Evolutionary conservation across 2,329 filamentous ascomycete genomes (phyloP), one percentile per base, ranked within the genome.

Genomic region (Ophiostoma perfectum): DNA sequence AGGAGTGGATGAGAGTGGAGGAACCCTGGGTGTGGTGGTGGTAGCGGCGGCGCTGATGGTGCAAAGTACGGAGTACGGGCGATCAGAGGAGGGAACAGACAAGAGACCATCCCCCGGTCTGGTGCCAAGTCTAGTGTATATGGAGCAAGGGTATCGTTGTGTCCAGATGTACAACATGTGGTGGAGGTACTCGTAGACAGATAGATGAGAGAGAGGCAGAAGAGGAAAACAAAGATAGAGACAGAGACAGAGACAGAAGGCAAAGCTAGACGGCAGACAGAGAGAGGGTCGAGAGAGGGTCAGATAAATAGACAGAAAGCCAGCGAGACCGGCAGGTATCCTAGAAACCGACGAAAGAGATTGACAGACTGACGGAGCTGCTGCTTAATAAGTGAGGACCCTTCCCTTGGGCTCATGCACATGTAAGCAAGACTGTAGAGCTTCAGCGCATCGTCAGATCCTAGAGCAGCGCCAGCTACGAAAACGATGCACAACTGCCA

Each of bases 61-160:
- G 63, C 63, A 70, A 68, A 71, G 70, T 69, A 70, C 67, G 70
- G 55, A 71, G 70, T 69, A 70, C 67, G 70, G 55, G 70, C 70
- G 70, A 72, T 71, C 70, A 72, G 69, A 47, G 42, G 41, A 44
- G 71, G 38, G 66, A 71, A 68, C 66, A 71, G 68, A 70, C 67
- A 65, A 70, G 64, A 69, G 66, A 65, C 70, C 70, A 70, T 66
- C 62, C 68, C 71, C 71, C 67, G 68, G 69, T 67, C 71, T 71
- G 70, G 70, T 70, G 69, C 67, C 69, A 67, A 69, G 67, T 66
- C 66, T 66, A 69, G 67, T 64, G 66, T 66, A 52, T 65, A 65
- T 70, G 67, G 68, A 70, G 70, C 69, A 70, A 68, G 67, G 55
- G 60, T 69, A 69, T 66, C 63, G 69, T 66, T 70, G 65, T 66